These are phyloP conservation scores for Plenodomus biglobosus DNA, from an alignment of 2,329 filamentous ascomycete species.

Conservation along the genomic window DNA sequence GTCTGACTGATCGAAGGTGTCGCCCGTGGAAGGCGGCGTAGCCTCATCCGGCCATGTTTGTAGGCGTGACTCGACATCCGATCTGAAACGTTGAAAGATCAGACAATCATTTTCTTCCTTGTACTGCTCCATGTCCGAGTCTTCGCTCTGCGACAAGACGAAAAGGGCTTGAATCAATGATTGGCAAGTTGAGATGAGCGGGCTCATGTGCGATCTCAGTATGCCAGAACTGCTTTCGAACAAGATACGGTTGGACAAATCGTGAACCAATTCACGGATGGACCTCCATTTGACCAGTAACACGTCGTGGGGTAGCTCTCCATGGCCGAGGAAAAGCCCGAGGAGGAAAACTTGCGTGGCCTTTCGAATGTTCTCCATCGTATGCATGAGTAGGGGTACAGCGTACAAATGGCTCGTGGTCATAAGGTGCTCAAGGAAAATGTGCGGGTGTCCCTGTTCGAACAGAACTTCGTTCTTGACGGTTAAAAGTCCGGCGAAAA, in stretches of 20 bases:
- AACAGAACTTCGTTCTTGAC: conserved; percentile 26
- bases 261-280: conserved; percentile 19
- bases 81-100: conserved; percentile 25
- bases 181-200: conserved; percentile 26
- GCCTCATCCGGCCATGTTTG: conserved; percentile 33
- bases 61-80: conserved; percentile 27
- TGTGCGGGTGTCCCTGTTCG: conserved; percentile 18
- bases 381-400: conserved; percentile 30
- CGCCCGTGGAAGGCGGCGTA: conserved; percentile 33
- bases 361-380: conserved; percentile 33
- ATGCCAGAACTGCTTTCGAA: conserved; percentile 28
- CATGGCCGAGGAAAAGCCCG: conserved; percentile 26
- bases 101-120: conserved; percentile 24
- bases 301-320: conserved; percentile 15
- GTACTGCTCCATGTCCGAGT: conserved; percentile 21
- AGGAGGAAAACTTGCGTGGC: conserved; percentile 22
- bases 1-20: conserved; percentile 40
- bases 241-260: conserved; percentile 24
- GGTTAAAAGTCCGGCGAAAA: conserved; percentile 29
- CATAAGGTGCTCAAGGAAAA: conserved; percentile 28
- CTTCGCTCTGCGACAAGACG: conserved; percentile 21
- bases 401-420: conserved; percentile 18
- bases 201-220: conserved; percentile 26
- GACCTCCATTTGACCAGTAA: conserved; percentile 24
- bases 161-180: conserved; percentile 24